Base-by-base conservation (phyloP, 441 rosid species). In the Gossypium davidsonii region DNA sequence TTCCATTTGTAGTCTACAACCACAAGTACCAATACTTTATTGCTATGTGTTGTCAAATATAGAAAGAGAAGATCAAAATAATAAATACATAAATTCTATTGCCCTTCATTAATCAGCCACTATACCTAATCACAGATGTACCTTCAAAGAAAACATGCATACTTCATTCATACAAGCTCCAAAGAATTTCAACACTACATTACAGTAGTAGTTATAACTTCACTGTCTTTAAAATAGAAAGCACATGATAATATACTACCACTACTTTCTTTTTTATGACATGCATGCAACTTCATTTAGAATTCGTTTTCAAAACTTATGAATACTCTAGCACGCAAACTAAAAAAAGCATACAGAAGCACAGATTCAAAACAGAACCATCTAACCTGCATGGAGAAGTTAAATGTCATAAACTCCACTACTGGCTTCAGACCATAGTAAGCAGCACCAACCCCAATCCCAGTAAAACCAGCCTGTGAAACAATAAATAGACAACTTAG, bases 381-480 rank as follows among this genome's bases (percentile, higher is more conserved):
- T 74, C 72, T 73, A 52, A 91, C 97, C 98, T 93, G 97, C 98
- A 95, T 84, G 60, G 97, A 83, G 82, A 95, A 93, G 86, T 94
- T 94, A 76, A 94, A 87, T 39, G 99, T 92, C 99, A 94, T 93
- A 79, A 95, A 95, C 78, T 95, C 98, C 37, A 95, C 87, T 44
- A 93, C 90, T 71, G 96, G 99, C 85, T 79, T 90, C 60, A 95
- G 85, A 64, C 98, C 98, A 80, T 90, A 79, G 73, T 95, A 95
- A 77, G 99, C 98, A 53, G 98, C 98, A 72, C 98, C 99, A 66
- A 95, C 99, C 81, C 93, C 98, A 77, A 95, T 91, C 76, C 99
- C 99, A 72, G 98, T 84, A 84, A 95, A 92, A 46, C 99, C 99
- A 83, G 99, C 98, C 98, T 94, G 83, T 21, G 56, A 53, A 51